Evolutionary conservation across 2,329 filamentous ascomycete species (phyloP), one percentile per base, ranked within the genome.

Genomic region (Mycosphaerelloides madeirae): DNA sequence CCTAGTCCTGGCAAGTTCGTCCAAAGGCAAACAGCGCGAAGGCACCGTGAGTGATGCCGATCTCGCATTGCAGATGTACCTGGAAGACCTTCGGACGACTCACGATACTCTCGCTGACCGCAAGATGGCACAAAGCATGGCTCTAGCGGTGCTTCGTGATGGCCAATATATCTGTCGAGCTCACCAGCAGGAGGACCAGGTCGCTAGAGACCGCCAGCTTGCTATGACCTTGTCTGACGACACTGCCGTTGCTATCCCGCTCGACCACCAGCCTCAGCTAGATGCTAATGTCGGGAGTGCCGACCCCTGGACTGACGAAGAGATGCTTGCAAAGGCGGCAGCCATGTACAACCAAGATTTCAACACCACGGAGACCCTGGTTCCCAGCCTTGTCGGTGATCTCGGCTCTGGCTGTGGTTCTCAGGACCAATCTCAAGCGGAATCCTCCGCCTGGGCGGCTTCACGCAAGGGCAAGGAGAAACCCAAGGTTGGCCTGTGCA

Each of bases 1-100:
- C 62, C 54, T 70, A 67, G 40, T 71, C 60, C 25, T 66, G 57
- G 46, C 50, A 2, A 12, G 32, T 6, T 37, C 31, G 3, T n/a
- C 25, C 7, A 56, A 57, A 29, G 53, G 46, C 39, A 56, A 58
- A 28, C 45, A 55, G 37, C 47, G 46, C 8, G 45, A 55, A 36
- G 56, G 50, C 4, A 48, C 38, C 2, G 16, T 46, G 6, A 48
- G 39, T 2, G 52, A 54, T 31, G 46, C 48, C 15, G 41, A 56
- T 18, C 12, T 54, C 12, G 56, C 58, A 9, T 41, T 61, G 25
- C 44, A 58, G 44, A 50, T 59, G 25, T 53, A 56, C 20, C 36
- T 44, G 12, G 52, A 59, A 14, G 57, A 61, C 12, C 42, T 61
- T 9, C 34, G 29, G 9, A 41, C 31, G 15, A 47, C 32, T 41